These are phyloP conservation scores for Orobanche coerulescens DNA, from an alignment of 257 asterid species.

Conservation along the genomic window DNA sequence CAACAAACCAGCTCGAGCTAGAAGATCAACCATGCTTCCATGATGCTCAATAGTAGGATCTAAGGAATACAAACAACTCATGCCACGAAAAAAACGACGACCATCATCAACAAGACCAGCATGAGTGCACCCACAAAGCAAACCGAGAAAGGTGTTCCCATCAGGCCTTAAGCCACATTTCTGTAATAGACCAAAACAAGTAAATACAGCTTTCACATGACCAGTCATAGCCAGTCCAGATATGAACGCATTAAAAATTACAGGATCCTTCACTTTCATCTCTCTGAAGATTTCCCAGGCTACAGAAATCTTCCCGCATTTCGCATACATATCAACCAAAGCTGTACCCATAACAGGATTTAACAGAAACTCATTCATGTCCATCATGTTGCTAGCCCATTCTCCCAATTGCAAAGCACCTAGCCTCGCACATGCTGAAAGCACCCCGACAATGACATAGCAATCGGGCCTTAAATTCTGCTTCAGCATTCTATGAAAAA, in stretches of 20 bases:
- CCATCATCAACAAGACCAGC: slow-evolving; percentile 42
- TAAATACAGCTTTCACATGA: slow-evolving; percentile 30
- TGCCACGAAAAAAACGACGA: slow-evolving; percentile 21
- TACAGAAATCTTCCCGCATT: neutral
- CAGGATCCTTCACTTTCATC: slow-evolving; percentile 18
- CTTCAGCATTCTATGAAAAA: neutral
- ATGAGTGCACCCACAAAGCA: slow-evolving; percentile 38
- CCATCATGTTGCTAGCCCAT: slow-evolving; percentile 21
- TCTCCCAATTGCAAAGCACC: slow-evolving; percentile 38
- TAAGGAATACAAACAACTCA: slow-evolving; percentile 25
- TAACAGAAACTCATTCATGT: neutral
- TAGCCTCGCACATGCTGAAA: slow-evolving; percentile 36
- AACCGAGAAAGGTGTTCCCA: slow-evolving; percentile 34
- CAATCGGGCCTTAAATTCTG: neutral
- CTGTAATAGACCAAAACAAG: slow-evolving; percentile 28
- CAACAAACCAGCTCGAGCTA: slow-evolving; percentile 33
- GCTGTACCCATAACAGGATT: neutral
- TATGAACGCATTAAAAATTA: slow-evolving; percentile 32
- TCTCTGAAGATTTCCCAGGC: neutral
- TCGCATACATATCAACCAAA: neutral
- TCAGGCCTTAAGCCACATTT: slow-evolving; percentile 31
- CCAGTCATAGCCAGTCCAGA: slow-evolving; percentile 39
- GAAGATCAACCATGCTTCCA: slow-evolving; percentile 43
- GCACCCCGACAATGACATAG: slow-evolving; percentile 31
- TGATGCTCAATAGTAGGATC: slow-evolving; percentile 30